These are phyloP conservation scores for Luffa aegyptiaca DNA, from an alignment of 306 rosid species.

Conservation along the genomic window DNA sequence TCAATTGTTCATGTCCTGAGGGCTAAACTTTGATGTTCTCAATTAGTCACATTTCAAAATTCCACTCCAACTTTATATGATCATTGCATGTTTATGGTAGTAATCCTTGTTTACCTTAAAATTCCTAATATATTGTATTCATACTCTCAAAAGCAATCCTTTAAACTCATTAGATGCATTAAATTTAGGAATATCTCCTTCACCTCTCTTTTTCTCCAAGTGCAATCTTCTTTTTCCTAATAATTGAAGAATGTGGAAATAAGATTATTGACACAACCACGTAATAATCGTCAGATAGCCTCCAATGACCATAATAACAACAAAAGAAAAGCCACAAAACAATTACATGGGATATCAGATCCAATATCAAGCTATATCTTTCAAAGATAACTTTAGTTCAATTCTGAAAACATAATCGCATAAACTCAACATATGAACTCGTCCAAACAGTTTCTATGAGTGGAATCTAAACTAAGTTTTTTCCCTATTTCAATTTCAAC, in stretches of 20 bases:
- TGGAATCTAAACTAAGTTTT: too few relatives aligned
- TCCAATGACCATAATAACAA: constrained; percentile 21
- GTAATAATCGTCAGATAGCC: constrained; percentile 45
- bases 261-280: constrained; percentile 35
- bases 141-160: background rate
- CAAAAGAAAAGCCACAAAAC: too few relatives aligned
- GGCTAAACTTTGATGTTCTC: background rate
- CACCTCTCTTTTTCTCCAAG: background rate
- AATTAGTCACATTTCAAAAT: background rate
- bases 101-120: background rate
- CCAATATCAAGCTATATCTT: too few relatives aligned
- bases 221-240: background rate
- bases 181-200: background rate
- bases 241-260: background rate
- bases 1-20: background rate
- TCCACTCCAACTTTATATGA: background rate
- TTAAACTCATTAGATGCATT: background rate
- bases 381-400: too few relatives aligned
- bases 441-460: too few relatives aligned
- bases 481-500: too few relatives aligned
- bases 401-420: too few relatives aligned
- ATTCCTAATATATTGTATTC: background rate
- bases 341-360: too few relatives aligned
- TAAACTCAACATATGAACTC: too few relatives aligned
- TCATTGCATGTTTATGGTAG: background rate